Conservation (phyloP, 2,329 filamentous ascomycete genomes). For the Trichoderma pleuroti region DNA sequence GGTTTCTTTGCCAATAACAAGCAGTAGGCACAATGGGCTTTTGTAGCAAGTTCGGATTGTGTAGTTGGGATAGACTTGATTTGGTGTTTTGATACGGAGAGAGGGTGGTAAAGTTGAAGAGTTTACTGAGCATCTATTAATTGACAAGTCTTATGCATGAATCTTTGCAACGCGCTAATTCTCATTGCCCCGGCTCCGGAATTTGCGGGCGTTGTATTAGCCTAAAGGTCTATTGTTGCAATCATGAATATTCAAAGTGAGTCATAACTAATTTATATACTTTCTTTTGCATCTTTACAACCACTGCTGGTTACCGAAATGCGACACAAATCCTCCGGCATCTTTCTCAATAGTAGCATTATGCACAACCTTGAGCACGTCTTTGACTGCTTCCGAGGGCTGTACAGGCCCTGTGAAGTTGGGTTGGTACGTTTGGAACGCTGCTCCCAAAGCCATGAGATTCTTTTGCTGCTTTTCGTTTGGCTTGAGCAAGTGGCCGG, state of each 20-base stretch:
- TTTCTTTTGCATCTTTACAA: background rate
- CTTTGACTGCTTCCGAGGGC: background rate
- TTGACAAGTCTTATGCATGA: background rate
- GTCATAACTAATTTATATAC: background rate
- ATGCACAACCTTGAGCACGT: background rate
- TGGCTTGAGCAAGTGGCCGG: background rate
- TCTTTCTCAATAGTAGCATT: background rate
- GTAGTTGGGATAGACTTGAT: background rate
- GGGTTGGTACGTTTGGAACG: background rate
- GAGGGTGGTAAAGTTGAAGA: background rate
- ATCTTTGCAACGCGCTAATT: background rate
- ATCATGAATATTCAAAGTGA: no score
- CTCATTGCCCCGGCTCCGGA: background rate
- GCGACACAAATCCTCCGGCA: background rate
- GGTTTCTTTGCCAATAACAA: background rate
- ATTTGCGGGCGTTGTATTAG: no score
- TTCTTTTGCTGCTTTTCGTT: background rate
- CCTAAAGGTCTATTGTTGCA: no score
- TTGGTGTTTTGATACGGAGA: background rate
- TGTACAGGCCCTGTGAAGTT: background rate
- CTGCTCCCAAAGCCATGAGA: background rate
- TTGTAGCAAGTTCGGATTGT: background rate
- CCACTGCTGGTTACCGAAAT: background rate
- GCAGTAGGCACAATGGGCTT: background rate
- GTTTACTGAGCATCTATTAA: background rate